Base-by-base conservation (phyloP, 2,329 filamentous ascomycete species). In the Apiospora koreana region DNA sequence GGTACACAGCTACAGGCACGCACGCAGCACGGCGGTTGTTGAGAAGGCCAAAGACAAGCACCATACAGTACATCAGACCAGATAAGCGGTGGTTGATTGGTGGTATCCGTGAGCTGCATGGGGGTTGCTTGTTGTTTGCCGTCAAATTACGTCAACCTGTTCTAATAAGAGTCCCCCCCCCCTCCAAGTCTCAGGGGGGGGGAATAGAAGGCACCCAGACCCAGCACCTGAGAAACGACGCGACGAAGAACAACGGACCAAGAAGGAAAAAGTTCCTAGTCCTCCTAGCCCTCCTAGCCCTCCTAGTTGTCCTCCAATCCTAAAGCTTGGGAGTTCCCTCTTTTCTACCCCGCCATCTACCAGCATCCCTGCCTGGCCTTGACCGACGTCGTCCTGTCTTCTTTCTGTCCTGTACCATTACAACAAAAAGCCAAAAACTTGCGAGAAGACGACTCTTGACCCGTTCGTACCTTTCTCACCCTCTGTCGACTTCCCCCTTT, bases 291-390 rank as follows among this genome's bases (percentile, higher is more conserved):
- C n/a, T n/a, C n/a, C n/a, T n/a, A n/a, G 23, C 28, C 48, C 45
- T 50, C 43, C 43, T 54, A 28, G 18, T 43, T 10, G n/a, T 46
- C 41, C 12, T 46, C 41, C 12, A 46, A 67, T 31, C 16, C 65
- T 46, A 43, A 67, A 67, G 65, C 65, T 46, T 62, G 54, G 65
- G 42, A 14, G 42, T 67, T 21, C 65, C 65, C 65, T 67, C 65
- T 46, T 67, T 67, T 67, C 35, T 67, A 67, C 65, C 65, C 65
- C 65, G 65, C 65, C 65, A 67, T 67, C 42, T 46, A 28, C 9
- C 41, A 43, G 23, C 65, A 43, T 35, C 41, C 41, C 65, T 67
- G 65, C 23, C 16, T 46, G 65, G 31, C 42, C 65, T 46, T 67
- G 65, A 67, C 65, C 65, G 25, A 43, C 65, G 45, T 67, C 65